phyloP scores from a whole-genome alignment of 2,329 filamentous ascomycete genomes.

The Cucurbitaria berberidis region DNA sequence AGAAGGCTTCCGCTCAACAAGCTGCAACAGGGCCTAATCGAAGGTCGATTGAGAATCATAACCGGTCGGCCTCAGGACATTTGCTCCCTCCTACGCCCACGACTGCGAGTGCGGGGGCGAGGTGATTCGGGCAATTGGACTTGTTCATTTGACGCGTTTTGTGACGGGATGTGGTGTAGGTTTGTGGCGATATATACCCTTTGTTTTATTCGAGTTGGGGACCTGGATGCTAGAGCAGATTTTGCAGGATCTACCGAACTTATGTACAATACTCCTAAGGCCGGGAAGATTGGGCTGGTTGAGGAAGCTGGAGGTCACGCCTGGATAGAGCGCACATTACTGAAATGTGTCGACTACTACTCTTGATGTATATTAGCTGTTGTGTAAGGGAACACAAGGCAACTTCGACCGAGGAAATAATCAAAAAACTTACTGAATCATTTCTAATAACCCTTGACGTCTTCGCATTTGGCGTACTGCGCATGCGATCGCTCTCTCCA shows the following conservation, averaged over 20 bases:
- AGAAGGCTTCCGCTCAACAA: conserved; percentile 43
- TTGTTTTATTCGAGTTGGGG: conserved; percentile 32
- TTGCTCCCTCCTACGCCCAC: conserved; percentile 42
- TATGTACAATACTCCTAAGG: conserved; percentile 30
- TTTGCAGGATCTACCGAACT: conserved; percentile 26
- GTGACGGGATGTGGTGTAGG: conserved; percentile 26
- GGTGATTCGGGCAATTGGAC: conserved; percentile 8
- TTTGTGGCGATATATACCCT: conserved; percentile 41
- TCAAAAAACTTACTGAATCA: conserved; percentile 27
- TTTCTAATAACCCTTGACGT: neutral
- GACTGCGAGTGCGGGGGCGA: conserved; percentile 15
- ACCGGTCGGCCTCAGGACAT: conserved; percentile 42
- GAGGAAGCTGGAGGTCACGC: conserved; percentile 1
- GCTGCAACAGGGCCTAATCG: conserved; percentile 30
- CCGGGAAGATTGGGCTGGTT: conserved; percentile 1
- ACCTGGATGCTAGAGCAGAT: conserved; percentile 9
- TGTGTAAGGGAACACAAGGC: neutral
- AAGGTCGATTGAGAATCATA: conserved; percentile 44
- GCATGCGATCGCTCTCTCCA: neutral
- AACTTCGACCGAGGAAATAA: conserved; percentile 12
- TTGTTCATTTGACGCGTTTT: conserved; percentile 22
- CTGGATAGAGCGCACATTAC: conserved; percentile 17
- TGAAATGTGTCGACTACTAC: conserved; percentile 18
- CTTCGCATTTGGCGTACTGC: neutral
- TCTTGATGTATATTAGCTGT: conserved; percentile 22